Evolutionary conservation across 1,139 yeast species (phyloP).

Genomic region (Candida tunisiensis): DNA sequence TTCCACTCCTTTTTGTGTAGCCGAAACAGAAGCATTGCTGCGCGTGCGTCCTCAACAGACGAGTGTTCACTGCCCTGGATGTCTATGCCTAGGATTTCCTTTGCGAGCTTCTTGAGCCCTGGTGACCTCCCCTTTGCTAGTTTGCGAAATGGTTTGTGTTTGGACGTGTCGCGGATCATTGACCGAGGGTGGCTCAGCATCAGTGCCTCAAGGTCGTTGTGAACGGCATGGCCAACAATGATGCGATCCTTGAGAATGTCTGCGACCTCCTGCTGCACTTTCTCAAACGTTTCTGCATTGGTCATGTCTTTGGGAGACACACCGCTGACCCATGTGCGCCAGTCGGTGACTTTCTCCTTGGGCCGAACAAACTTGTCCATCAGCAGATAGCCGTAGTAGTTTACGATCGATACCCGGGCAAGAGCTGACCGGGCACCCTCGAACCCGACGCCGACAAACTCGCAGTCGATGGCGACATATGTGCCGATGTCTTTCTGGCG

Average conservation of each 20-base stretch:
- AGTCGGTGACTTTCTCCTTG: conserved; percentile 59
- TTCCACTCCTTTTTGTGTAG: conserved; percentile 36
- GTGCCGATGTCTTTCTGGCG: conserved; percentile 28
- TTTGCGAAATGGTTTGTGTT: conserved; percentile 38
- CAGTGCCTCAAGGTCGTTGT: conserved; percentile 59
- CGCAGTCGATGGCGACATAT: conserved; percentile 79
- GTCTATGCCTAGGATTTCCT: conserved; percentile 36
- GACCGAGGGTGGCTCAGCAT: conserved; percentile 49
- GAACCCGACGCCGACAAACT: conserved; percentile 81
- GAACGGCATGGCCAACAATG: conserved; percentile 74
- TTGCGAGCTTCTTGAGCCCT: conserved; percentile 46
- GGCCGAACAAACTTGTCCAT: conserved; percentile 69
- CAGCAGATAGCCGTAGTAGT: conserved; percentile 56
- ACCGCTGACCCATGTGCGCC: conserved; percentile 95
- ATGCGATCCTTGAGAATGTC: conserved; percentile 26
- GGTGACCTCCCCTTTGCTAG: conserved; percentile 56
- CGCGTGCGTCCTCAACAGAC: conserved; percentile 81
- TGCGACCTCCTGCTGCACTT: conserved; percentile 44
- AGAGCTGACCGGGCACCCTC: conserved; percentile 53
- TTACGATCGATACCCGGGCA: conserved; percentile 79
- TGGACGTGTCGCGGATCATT: conserved; percentile 60
- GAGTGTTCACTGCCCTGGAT: conserved; percentile 73
- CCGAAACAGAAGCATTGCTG: conserved; percentile 66
- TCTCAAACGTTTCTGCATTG: conserved; percentile 44
- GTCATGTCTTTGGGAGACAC: conserved; percentile 53